phyloP scores from a whole-genome alignment of 2,329 filamentous ascomycete genomes.

The Fusarium penzigii region DNA sequence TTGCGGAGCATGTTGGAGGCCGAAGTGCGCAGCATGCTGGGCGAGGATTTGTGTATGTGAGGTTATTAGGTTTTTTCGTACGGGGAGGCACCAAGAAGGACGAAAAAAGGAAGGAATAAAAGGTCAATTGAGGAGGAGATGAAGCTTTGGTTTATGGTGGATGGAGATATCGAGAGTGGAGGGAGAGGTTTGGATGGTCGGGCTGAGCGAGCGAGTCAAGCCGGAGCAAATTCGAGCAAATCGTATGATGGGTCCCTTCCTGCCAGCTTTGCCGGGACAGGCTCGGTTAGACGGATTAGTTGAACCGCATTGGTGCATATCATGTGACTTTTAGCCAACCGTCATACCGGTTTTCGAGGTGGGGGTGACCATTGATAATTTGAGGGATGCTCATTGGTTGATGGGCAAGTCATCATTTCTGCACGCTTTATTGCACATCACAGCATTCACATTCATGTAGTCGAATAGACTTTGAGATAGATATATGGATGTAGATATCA shows the following conservation, averaged over 20 bases:
- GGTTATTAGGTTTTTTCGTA: conserved; percentile 5
- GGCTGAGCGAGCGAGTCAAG: conserved; percentile 18
- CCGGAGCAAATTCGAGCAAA: conserved; percentile 30
- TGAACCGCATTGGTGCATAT: conserved; percentile 12
- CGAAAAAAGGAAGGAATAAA: conserved; percentile 11
- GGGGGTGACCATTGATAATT: conserved; percentile 16
- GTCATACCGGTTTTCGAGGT: conserved; percentile 6
- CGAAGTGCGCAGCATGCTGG: conserved; percentile 57
- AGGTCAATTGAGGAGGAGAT: conserved; percentile 39
- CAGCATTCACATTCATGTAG: neutral
- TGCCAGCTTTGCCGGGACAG: conserved; percentile 23
- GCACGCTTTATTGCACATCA: conserved; percentile 1
- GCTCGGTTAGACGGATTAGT: conserved; percentile 21
- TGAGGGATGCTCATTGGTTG: conserved; percentile 17
- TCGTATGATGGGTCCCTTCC: conserved; percentile 30
- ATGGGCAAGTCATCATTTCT: too few species aligned
- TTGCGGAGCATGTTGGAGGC: conserved; percentile 55
- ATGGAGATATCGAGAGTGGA: conserved; percentile 22
- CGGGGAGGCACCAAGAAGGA: conserved; percentile 15
- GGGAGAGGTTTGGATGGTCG: conserved; percentile 27
- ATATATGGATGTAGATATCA: too few species aligned
- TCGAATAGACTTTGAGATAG: conserved; percentile 1
- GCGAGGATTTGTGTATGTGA: conserved; percentile 8
- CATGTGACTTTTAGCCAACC: conserved; percentile 10
- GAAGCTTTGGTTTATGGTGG: conserved; percentile 15